Evolutionary conservation across 2,329 filamentous ascomycete species (phyloP).

Genomic region (Paraphoma chrysanthemicola): DNA sequence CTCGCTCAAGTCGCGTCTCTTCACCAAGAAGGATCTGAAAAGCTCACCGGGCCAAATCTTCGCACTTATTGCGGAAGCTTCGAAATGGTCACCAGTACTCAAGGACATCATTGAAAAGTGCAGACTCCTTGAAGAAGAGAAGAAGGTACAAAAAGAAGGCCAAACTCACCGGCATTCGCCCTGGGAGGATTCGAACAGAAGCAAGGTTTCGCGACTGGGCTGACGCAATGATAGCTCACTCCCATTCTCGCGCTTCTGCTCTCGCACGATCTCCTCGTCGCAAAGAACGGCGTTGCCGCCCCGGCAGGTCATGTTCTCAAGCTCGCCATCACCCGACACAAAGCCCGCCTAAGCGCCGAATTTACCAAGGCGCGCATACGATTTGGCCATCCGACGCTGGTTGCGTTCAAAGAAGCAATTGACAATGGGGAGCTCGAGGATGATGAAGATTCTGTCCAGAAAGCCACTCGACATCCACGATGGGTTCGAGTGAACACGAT

Average conservation of each 20-base stretch:
- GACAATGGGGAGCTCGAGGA: conserved; percentile 49
- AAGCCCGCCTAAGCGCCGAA: conserved; percentile 79
- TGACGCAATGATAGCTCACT: conserved; percentile 66
- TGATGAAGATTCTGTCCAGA: conserved; percentile 51
- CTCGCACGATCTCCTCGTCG: conserved; percentile 82
- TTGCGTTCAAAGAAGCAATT: conserved; percentile 68
- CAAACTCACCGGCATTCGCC: too few species aligned
- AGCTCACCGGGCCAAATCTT: conserved; percentile 83
- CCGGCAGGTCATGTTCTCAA: conserved; percentile 80
- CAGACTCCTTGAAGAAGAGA: conserved; percentile 78
- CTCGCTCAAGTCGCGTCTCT: conserved; percentile 86
- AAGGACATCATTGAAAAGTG: conserved; percentile 89
- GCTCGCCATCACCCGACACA: conserved; percentile 78
- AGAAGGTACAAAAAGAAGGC: conserved; percentile 67
- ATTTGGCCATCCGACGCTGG: conserved; percentile 71
- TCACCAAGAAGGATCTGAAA: conserved; percentile 74
- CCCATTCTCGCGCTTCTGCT: conserved; percentile 82
- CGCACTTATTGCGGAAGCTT: conserved; percentile 82
- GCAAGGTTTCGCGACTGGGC: background rate
- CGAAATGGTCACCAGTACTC: conserved; percentile 87
- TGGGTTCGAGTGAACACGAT: conserved; percentile 91
- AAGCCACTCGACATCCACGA: conserved; percentile 69
- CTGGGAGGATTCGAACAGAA: too few species aligned
- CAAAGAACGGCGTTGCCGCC: conserved; percentile 82
- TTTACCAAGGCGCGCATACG: conserved; percentile 80